Evolutionary conservation across 2,329 filamentous ascomycete species (phyloP), one percentile per base, ranked within the genome.

Genomic region (Leptographium procerum): DNA sequence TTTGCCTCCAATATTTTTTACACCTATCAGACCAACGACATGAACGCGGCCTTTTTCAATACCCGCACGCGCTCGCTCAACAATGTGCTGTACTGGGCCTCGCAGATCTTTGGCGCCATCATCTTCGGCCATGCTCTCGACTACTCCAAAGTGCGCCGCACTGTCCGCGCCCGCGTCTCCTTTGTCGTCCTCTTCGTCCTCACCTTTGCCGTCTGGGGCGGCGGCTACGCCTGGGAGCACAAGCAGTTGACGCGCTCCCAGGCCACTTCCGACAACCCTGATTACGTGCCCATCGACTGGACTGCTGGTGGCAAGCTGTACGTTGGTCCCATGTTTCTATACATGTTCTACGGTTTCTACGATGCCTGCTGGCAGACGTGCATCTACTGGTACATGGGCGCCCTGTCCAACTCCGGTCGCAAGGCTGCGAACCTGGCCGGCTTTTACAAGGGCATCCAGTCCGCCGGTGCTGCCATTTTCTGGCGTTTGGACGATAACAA

Each of bases 311-410:
- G 82, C 57, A 62, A 70, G 60, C 59, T 62, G 26, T 94, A 87
- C 68, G 78, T 86, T 60, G 89, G 87, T 0, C 88, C 88, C 14
- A 89, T 95, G 82, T 89, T 95, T 70, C 74, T 95, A 56, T 95
- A 91, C 76, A 89, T 95, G 66, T 91, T 91, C 72, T 95, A 94
- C 69, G 90, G 90, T 47, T 86, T 94, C 71, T 94, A 86, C 65
- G 92, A 96, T 69, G 89, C 91, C 50, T 82, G 85, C 57, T 96
- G 90, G 86, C 92, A 97, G 76, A 92, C 90, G 0, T 85, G 79
- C 66, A 85, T 91, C 55, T 96, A 97, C 78, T 96, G 91, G 91
- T 91, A 87, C 76, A 96, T 97, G 87, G 92, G 92, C 55, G 83
- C 91, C 9, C 79, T 96, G 50, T 91, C 89, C 69, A 97, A 97